Evolutionary conservation across 441 rosid genomes (phyloP).

Genomic region (Omphalea diandra): DNA sequence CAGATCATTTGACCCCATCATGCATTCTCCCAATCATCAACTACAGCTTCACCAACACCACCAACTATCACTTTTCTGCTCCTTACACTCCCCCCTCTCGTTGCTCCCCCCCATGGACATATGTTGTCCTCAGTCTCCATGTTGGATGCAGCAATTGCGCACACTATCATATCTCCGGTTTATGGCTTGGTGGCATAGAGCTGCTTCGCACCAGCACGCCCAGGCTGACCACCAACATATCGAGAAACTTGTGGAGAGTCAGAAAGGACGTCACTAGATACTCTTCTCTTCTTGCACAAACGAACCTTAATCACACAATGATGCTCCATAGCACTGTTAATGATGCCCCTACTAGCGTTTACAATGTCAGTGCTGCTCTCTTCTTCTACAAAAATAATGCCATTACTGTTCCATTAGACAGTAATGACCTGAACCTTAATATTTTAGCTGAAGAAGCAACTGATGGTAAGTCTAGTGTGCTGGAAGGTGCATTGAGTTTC

Average conservation of each 20-base stretch:
- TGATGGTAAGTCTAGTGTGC: not conserved
- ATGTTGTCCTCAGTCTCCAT: not conserved
- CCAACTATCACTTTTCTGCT: not conserved
- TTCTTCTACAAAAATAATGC: not conserved
- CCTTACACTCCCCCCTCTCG: not conserved
- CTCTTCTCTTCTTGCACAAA: not conserved
- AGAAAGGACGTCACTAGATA: conserved; percentile 12
- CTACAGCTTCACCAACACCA: not conserved
- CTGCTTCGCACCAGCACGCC: conserved; percentile 10
- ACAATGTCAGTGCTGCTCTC: not conserved
- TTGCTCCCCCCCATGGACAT: not conserved
- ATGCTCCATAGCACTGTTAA: conserved; percentile 1
- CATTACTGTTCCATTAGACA: not conserved
- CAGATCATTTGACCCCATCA: not conserved
- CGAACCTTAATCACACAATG: not conserved
- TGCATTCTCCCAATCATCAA: not conserved
- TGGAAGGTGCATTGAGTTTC: not conserved
- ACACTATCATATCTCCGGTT: conserved; percentile 1
- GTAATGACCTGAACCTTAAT: not conserved
- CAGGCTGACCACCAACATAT: not conserved
- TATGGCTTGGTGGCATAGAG: conserved; percentile 15
- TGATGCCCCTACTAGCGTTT: not conserved
- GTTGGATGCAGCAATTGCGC: not conserved
- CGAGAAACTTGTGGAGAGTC: not conserved
- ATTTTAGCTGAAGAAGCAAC: not conserved